Evolutionary conservation across 306 rosid genomes (phyloP).

Genomic region (Malus sieversii): DNA sequence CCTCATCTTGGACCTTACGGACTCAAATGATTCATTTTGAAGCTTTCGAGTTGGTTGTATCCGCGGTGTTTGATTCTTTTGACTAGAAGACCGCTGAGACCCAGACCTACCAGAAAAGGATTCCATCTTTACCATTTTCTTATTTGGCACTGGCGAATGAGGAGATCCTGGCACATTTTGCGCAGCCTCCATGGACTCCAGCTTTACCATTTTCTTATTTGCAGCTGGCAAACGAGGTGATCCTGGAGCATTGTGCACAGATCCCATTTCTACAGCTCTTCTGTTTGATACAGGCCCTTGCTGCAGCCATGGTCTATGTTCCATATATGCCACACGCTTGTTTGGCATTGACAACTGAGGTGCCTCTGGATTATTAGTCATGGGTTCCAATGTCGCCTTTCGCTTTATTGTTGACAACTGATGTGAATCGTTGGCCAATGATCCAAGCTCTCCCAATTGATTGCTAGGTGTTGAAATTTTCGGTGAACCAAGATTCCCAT

Average conservation of each 20-base stretch:
- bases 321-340: conserved; percentile 51
- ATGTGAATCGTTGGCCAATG: conserved; percentile 16
- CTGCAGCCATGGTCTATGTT: conserved; percentile 73
- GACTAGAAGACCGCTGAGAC: conserved; percentile 43
- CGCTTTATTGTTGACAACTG: conserved; percentile 53
- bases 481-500: conserved; percentile 23
- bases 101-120: conserved; percentile 45
- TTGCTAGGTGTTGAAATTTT: conserved; percentile 21
- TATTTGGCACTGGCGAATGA: conserved; percentile 28
- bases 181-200: conserved; percentile 38
- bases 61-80: conserved; percentile 43
- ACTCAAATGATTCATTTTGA: conserved; percentile 64
- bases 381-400: conserved; percentile 47
- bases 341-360: conserved; percentile 31
- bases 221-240: conserved; percentile 25
- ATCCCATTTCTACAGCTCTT: conserved; percentile 36
- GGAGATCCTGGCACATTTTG: conserved; percentile 32
- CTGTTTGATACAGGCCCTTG: conserved; percentile 37
- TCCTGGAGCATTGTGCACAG: conserved; percentile 29
- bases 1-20: conserved; percentile 94
- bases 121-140: conserved; percentile 56
- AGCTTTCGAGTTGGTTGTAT: conserved; percentile 43
- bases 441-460: conserved; percentile 40
- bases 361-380: conserved; percentile 11
- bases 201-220: conserved; percentile 53